phyloP scores from a whole-genome alignment of 192 early-diverging fungal species.

The Backusella parvicylindrica region DNA sequence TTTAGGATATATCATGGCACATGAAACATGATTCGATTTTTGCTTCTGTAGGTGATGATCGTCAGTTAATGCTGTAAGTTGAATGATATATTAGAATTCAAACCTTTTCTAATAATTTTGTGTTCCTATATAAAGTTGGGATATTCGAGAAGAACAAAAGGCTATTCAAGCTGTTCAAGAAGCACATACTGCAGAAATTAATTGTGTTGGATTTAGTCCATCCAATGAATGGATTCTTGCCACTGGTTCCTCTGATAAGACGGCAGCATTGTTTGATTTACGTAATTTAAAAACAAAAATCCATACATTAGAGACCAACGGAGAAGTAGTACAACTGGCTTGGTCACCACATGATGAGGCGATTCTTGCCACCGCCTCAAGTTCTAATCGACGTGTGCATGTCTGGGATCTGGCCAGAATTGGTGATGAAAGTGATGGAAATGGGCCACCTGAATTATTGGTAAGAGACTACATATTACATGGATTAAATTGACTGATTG shows the following conservation, averaged over 20 bases:
- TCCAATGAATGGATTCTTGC: conserved; percentile 85
- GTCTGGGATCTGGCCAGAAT: conserved; percentile 96
- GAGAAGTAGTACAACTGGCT: conserved; percentile 84
- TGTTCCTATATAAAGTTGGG: conserved; percentile 68
- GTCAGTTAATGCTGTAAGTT: conserved; percentile 79
- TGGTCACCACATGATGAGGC: conserved; percentile 95
- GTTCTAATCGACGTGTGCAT: conserved; percentile 84
- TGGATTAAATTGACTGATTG: no score
- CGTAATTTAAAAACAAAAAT: conserved; percentile 84
- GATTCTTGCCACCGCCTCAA: conserved; percentile 81
- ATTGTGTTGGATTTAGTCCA: conserved; percentile 94
- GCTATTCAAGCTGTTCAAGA: conserved; percentile 64
- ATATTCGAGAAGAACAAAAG: conserved; percentile 73
- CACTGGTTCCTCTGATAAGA: conserved; percentile 93
- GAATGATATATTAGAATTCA: background rate
- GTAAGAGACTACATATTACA: no score
- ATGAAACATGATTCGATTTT: conserved; percentile 79
- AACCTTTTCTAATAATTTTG: background rate
- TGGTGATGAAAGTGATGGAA: conserved; percentile 92
- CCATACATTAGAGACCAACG: conserved; percentile 81
- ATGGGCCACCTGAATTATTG: conserved; percentile 95
- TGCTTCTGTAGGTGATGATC: conserved; percentile 97
- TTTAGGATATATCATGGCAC: conserved; percentile 92
- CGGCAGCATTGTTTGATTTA: conserved; percentile 93
- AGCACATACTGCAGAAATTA: conserved; percentile 90